Evolutionary conservation across 2,329 filamentous ascomycete species (phyloP).

Genomic region (Tothia fuscella): DNA sequence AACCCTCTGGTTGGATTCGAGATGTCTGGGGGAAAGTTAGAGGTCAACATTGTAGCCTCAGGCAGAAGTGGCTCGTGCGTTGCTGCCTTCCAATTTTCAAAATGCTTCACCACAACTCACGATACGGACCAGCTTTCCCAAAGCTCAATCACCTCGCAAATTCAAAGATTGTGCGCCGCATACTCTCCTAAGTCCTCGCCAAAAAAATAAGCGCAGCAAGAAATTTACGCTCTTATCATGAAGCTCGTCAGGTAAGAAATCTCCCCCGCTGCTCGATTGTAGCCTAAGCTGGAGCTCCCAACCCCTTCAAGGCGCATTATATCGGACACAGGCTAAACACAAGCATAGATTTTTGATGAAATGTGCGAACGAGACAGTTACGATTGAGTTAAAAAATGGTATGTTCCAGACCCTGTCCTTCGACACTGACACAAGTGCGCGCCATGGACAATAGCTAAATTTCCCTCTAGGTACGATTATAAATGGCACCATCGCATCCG

Average conservation of each 20-base stretch:
- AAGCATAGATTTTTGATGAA: slow-evolving; percentile 87
- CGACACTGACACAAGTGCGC: neutral
- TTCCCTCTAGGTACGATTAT: slow-evolving; percentile 69
- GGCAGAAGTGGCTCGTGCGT: no score
- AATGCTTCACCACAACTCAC: no score
- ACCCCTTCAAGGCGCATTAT: slow-evolving; percentile 26
- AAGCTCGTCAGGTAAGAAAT: slow-evolving; percentile 84
- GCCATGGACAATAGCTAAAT: slow-evolving; percentile 2
- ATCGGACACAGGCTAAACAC: slow-evolving; percentile 14
- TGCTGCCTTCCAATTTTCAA: no score
- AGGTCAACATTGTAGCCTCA: no score
- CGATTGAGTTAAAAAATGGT: slow-evolving; percentile 98
- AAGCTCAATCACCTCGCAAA: no score
- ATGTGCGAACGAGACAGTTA: slow-evolving; percentile 96
- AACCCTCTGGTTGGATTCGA: no score
- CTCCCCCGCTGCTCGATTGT: slow-evolving; percentile 20
- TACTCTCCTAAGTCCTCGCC: no score
- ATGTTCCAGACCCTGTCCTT: slow-evolving; percentile 17
- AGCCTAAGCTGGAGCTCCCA: slow-evolving; percentile 30
- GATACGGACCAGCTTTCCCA: no score
- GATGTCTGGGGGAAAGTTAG: no score
- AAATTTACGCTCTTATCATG: no score
- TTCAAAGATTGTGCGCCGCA: no score
- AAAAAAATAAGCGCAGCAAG: no score
- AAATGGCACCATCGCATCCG: slow-evolving; percentile 90